Base-by-base conservation (phyloP, 2,329 filamentous ascomycete genomes). In the Curvularia hawaiiensis region DNA sequence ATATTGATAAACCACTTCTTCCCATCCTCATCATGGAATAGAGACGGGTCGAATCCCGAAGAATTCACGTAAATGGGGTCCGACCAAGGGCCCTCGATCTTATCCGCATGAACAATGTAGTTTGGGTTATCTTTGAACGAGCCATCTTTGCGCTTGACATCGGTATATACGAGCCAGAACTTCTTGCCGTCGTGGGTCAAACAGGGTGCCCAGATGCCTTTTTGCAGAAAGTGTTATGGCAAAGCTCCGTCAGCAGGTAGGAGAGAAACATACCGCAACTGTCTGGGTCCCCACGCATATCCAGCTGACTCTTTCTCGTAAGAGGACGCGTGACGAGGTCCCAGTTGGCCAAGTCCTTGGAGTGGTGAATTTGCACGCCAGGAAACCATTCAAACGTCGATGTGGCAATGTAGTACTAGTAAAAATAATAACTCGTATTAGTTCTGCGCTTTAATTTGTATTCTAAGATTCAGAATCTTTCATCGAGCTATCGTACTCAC, bases 101-200 rank as follows among this genome's bases (percentile, higher is more conserved):
- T 63, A 0, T 69, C 64, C 11, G 72, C 66, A 12, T 79, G 82
- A 52, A 88, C 82, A 56, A 88, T 87, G 67, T 88, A 88, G 48
- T 88, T 88, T 62, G 83, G 85, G 1, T 84, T 80, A 64, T 88
- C 85, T 69, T 86, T 87, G 79, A 87, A 88, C 2, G 82, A 84
- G 12, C 86, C 86, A 63, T 88, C 86, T 69, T 88, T 88, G 61
- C 86, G 84, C 75, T 88, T 88, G 16, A 88, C 85, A 64, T 88
- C 85, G 1, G 85, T 87, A 70, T 86, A 88, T 2, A 88, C 85
- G 5, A 88, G 81, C 80, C 82, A 88, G 73, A 87, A 88, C 52
- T 76, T 80, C 2, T 82, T 77, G 45, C 84, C 85, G 61, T 88
- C 85, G 62, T 88, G 84, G 0, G 82, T 84, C 20, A 89, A 78